Evolutionary conservation across 179 eudicot species (phyloP).

Genomic region (Heliamphora pulchella): DNA sequence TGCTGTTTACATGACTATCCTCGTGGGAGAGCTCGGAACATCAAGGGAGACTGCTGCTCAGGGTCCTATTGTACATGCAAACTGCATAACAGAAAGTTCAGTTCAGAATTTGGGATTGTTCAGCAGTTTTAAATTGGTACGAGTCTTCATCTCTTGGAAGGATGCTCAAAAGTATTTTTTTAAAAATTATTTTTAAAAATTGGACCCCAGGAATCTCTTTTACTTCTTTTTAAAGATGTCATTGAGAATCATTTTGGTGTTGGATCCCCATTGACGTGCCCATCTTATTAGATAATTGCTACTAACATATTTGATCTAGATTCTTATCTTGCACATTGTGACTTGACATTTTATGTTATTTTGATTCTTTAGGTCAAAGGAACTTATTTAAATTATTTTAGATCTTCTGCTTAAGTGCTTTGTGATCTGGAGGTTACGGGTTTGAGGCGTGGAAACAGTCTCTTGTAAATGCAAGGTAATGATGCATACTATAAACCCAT

Average conservation of each 20-base stretch:
- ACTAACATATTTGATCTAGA: neutral
- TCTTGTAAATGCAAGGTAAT: too few relatives aligned
- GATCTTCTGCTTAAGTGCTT: neutral
- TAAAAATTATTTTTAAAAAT: neutral
- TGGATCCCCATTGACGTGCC: neutral
- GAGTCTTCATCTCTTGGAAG: neutral
- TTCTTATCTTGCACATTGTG: neutral
- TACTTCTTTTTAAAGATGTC: neutral
- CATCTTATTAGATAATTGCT: neutral
- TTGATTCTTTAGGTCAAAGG: too few relatives aligned
- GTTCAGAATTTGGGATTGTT: slow-evolving; percentile 44
- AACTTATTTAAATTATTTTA: neutral
- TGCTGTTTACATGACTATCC: slow-evolving; percentile 53
- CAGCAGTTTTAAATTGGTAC: slow-evolving; percentile 46
- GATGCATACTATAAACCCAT: too few relatives aligned
- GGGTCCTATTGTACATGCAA: slow-evolving; percentile 65
- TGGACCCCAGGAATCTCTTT: neutral
- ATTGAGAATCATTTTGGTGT: neutral
- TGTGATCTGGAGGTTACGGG: too few relatives aligned
- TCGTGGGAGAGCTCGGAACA: slow-evolving; percentile 31
- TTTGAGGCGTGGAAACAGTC: too few relatives aligned
- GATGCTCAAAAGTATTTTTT: neutral
- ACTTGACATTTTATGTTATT: neutral
- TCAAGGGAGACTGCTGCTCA: slow-evolving; percentile 25
- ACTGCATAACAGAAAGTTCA: slow-evolving; percentile 56